Percentiles rank a stretch among this genome's conserved stretches.
phyloP scores from a whole-genome alignment of 495 filamentous ascomycete species.

The Lindgomyces ingoldianus region DNA sequence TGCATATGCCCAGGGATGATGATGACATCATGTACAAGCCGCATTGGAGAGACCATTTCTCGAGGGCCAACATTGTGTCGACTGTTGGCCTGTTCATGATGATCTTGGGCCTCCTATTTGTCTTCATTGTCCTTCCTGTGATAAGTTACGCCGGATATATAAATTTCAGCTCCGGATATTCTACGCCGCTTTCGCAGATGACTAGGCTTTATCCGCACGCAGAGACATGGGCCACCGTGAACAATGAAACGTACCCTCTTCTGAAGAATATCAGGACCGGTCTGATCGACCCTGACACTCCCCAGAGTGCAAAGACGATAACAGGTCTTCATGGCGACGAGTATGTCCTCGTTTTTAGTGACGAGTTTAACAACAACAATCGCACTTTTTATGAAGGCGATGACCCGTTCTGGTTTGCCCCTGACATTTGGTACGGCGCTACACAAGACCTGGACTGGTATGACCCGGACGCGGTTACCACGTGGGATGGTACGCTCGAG shows the following conservation, averaged over 20 bases:
- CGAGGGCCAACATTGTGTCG: conserved; percentile 44
- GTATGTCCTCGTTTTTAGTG: conserved; percentile 72
- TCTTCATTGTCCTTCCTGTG: conserved; percentile 53
- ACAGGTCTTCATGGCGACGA: conserved; percentile 60
- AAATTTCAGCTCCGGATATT: conserved; percentile 31
- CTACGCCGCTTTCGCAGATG: conserved; percentile 43
- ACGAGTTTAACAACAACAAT: conserved; percentile 73
- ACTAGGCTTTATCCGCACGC: conserved; percentile 13
- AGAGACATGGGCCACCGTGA: conserved; percentile 43
- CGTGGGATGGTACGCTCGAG: conserved; percentile 65
- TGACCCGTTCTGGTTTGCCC: conserved; percentile 69
- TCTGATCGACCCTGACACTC: conserved; percentile 74
- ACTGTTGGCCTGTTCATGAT: conserved; percentile 49
- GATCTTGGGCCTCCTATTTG: conserved; percentile 47
- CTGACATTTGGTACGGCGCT: conserved; percentile 77
- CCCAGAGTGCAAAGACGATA: conserved; percentile 58
- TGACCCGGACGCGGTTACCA: conserved; percentile 74
- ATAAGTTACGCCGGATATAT: conserved; percentile 45
- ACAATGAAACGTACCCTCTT: conserved; percentile 47
- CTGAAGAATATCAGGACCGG: conserved; percentile 61
- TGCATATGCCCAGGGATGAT: conserved; percentile 52
- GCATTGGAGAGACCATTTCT: conserved; percentile 47
- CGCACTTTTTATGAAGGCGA: conserved; percentile 74
- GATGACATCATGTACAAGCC: conserved; percentile 50
- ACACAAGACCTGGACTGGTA: conserved; percentile 82